Evolutionary conservation across 2,329 filamentous ascomycete species (phyloP).

Genomic region (Chaetothyriales sp.): DNA sequence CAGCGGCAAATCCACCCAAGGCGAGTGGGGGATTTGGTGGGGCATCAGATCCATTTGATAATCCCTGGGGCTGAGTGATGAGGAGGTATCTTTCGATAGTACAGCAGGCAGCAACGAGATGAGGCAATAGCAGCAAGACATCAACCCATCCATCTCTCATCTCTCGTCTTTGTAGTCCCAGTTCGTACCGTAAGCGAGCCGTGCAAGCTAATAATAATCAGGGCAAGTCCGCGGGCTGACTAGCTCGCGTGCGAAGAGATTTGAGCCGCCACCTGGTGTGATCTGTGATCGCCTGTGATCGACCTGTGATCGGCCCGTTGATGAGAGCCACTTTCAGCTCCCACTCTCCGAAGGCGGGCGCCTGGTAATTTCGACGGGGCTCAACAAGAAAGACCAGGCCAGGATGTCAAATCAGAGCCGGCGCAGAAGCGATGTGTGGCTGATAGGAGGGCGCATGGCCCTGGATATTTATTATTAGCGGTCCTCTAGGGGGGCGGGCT

Average conservation of each 20-base stretch:
- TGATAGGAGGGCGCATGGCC: not conserved
- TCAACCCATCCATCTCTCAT: not conserved
- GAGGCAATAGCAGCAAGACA: not conserved
- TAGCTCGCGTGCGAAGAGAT: too few relatives aligned
- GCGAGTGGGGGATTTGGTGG: slow-evolving; percentile 14
- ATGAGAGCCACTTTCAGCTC: not conserved
- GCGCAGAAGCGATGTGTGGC: not conserved
- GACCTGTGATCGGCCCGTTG: too few relatives aligned
- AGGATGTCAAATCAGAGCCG: not conserved
- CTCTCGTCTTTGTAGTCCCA: too few relatives aligned
- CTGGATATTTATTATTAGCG: too few relatives aligned
- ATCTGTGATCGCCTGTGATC: too few relatives aligned
- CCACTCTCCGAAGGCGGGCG: not conserved
- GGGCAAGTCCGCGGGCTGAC: too few relatives aligned
- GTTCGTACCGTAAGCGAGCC: too few relatives aligned
- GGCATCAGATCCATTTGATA: slow-evolving; percentile 16
- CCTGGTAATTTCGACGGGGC: too few relatives aligned
- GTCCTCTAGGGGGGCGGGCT: too few relatives aligned
- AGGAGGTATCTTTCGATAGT: not conserved
- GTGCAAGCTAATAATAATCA: too few relatives aligned
- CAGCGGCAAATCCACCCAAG: slow-evolving; percentile 6
- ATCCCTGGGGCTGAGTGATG: slow-evolving; percentile 17
- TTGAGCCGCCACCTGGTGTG: too few relatives aligned
- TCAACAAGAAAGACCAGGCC: not conserved
- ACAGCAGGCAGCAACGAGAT: not conserved